Conservation (phyloP, 164 flowering plant genomes). For the Paratinospora sagittata region DNA sequence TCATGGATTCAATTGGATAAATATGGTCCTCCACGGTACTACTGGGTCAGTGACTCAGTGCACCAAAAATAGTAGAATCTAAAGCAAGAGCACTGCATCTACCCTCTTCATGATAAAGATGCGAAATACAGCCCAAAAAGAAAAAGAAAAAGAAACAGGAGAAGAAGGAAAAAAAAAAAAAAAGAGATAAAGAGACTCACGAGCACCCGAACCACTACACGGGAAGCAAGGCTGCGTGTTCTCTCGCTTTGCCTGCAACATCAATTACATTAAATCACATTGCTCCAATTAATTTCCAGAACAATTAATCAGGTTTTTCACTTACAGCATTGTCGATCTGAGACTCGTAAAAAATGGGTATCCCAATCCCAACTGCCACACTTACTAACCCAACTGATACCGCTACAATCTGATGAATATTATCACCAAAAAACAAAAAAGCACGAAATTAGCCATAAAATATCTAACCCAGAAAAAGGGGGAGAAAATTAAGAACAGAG, state of each 20-base stretch:
- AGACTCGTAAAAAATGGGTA: slow-evolving; percentile 85
- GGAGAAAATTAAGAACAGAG: background rate
- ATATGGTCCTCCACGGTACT: too few relatives aligned
- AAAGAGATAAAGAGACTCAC: slow-evolving; percentile 21
- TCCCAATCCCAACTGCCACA: slow-evolving; percentile 84
- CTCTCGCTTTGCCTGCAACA: slow-evolving; percentile 79
- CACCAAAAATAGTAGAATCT: too few relatives aligned
- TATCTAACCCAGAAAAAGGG: background rate
- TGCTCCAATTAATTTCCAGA: too few relatives aligned
- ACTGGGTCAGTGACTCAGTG: too few relatives aligned
- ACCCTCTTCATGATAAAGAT: too few relatives aligned
- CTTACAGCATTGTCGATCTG: slow-evolving; percentile 90
- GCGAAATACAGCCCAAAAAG: too few relatives aligned
- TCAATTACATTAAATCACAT: too few relatives aligned
- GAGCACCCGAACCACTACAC: slow-evolving; percentile 85
- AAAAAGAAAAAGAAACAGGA: background rate
- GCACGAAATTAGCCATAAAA: background rate
- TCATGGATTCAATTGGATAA: too few relatives aligned
- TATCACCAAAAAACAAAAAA: background rate
- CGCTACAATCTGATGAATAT: slow-evolving; percentile 54
- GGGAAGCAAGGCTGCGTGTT: slow-evolving; percentile 96
- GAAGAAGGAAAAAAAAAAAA: too few relatives aligned
- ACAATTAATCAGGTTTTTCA: background rate
- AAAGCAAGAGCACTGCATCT: too few relatives aligned
- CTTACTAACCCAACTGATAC: slow-evolving; percentile 83